Evolutionary conservation across 2,329 filamentous ascomycete species (phyloP), one percentile per base, ranked within the genome.

Genomic region (Aspergillus ochraceus): DNA sequence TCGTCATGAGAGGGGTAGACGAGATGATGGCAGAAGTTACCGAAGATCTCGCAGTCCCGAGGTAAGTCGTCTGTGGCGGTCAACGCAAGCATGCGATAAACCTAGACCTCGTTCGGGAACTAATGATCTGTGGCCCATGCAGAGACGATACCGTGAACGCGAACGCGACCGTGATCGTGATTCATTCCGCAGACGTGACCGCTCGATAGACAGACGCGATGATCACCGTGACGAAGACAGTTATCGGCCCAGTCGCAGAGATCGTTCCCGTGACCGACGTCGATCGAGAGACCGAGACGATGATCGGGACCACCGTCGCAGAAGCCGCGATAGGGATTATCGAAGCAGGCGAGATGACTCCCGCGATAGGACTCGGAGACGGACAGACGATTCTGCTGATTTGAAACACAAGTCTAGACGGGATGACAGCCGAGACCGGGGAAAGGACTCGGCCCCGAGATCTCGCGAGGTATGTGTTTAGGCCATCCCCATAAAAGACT

Each of bases 331-430:
- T 55, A 82, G 88, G 73, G 87, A 90, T 68, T 81, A 86, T 69
- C 87, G 88, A 72, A 78, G 80, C 70, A 88, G 88, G 80, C 88
- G 88, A 83, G 90, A 91, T 77, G 88, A 88, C 71, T 91, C 87
- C 74, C 85, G 85, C 75, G 89, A 91, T 71, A 84, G 84, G 74
- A 80, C 78, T 71, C 84, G 83, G 73, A 83, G 82, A 68, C 86
- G 85, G 73, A 86, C 85, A 75, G 90, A 89, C 75, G 86, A 84
- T 76, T 90, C 89, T 76, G 83, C 86, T 83, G 89, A 92, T 78
- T 87, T 88, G 68, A 85, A 83, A 76, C 76, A 83, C 71, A 86
- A 87, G 75, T 84, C 81, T 78, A 87, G 84, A 81, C 85, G 84
- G 74, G 88, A 87, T 69, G 87, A 88, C 68, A 86, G 82, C 71